These are phyloP conservation scores for Sclerotinia spermophila DNA, from an alignment of 2,329 filamentous ascomycete genomes.

Conservation along the genomic window DNA sequence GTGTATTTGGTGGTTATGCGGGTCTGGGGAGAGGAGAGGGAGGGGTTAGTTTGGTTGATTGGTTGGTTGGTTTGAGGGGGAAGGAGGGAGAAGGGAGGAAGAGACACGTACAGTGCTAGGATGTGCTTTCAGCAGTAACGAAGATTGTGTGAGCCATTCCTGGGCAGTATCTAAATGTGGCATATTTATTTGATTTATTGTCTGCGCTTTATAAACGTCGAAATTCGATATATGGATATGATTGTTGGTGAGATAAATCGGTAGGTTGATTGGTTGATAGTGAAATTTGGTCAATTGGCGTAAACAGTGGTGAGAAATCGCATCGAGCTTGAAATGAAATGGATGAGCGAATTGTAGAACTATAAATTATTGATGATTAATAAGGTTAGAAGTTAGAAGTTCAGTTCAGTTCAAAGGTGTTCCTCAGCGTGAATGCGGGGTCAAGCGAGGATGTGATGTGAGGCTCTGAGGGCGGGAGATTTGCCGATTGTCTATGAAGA, in stretches of 20 bases:
- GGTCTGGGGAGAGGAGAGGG: constrained; percentile 57
- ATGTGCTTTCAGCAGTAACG: constrained; percentile 78
- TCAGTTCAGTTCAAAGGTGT: not conserved
- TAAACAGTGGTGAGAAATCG: not conserved
- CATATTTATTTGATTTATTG: constrained; percentile 58
- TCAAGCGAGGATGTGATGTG: not conserved
- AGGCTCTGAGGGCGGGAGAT: not conserved
- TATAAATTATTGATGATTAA: no score
- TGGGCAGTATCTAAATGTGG: constrained; percentile 77
- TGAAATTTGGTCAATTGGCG: not conserved
- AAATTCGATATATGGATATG: not conserved
- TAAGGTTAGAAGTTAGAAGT: no score
- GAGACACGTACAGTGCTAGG: constrained; percentile 67
- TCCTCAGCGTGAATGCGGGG: constrained; percentile 2
- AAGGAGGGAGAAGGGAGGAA: constrained; percentile 5
- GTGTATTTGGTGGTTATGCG: constrained; percentile 91
- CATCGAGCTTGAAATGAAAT: not conserved
- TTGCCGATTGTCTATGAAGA: not conserved
- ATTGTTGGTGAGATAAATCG: not conserved
- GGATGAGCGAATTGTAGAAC: not conserved
- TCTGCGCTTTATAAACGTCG: not conserved
- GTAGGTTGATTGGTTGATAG: not conserved
- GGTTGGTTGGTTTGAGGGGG: constrained; percentile 15
- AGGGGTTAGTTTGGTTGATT: constrained; percentile 21
- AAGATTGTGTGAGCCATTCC: constrained; percentile 87